Conservation (phyloP, 768 basidiomycete genomes). For the Naganishia kalamii region DNA sequence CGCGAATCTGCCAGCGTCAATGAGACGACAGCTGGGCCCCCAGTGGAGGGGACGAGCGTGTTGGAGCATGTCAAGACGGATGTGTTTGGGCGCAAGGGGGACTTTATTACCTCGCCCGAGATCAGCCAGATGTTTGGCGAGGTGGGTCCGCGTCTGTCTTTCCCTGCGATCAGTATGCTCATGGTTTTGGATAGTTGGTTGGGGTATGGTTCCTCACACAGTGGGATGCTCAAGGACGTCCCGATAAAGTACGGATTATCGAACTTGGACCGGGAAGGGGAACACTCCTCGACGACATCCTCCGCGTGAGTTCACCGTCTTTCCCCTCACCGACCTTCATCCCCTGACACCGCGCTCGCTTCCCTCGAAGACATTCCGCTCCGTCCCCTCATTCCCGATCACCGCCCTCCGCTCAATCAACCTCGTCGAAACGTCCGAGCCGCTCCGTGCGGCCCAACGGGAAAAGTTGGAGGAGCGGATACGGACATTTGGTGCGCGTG, state of each 20-base stretch:
- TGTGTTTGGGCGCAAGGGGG: slow-evolving; percentile 79
- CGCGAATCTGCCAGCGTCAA: not conserved
- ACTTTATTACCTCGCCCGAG: slow-evolving; percentile 95
- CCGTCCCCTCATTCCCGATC: slow-evolving; percentile 32
- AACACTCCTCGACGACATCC: slow-evolving; percentile 80
- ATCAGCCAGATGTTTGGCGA: slow-evolving; percentile 95
- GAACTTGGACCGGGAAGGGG: slow-evolving; percentile 93
- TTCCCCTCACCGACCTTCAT: not conserved
- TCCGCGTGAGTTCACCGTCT: slow-evolving; percentile 58
- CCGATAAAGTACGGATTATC: slow-evolving; percentile 60
- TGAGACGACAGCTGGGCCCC: not conserved
- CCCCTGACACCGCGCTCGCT: not conserved
- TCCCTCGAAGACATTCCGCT: slow-evolving; percentile 30
- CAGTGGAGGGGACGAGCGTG: not conserved
- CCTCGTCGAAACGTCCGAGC: slow-evolving; percentile 71
- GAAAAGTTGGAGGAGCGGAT: slow-evolving; percentile 49
- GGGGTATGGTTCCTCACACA: slow-evolving; percentile 78
- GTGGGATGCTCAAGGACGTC: slow-evolving; percentile 57
- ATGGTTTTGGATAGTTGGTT: slow-evolving; percentile 57
- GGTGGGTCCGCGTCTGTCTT: slow-evolving; percentile 52
- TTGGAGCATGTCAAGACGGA: slow-evolving; percentile 54
- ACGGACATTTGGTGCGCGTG: slow-evolving; percentile 23
- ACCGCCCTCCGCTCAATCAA: slow-evolving; percentile 53
- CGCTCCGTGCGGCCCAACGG: slow-evolving; percentile 62
- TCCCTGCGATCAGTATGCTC: not conserved